Conservation (phyloP, 257 asterid genomes). For the Solanum corneliomulleri region DNA sequence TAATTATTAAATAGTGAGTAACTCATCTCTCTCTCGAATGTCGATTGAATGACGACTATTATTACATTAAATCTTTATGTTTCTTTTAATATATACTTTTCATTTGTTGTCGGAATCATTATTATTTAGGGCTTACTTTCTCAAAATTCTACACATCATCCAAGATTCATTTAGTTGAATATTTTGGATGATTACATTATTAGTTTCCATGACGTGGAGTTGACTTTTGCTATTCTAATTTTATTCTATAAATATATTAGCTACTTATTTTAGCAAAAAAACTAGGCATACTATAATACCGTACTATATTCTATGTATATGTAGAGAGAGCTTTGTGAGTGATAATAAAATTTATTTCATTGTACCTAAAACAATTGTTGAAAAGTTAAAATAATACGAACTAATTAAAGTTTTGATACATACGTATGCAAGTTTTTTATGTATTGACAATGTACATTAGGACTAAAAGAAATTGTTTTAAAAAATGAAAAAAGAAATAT, state of each 20-base stretch:
- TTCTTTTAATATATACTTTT: not conserved
- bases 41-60: not conserved
- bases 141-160: not conserved
- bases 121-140: not conserved
- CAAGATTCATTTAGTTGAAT: not conserved
- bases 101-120: not conserved
- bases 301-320: not conserved
- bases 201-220: not conserved
- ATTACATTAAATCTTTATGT: not conserved
- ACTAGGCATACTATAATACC: not conserved
- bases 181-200: not conserved
- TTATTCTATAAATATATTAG: not conserved
- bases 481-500: not conserved
- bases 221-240: not conserved
- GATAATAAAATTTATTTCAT: not conserved
- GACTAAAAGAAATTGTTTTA: not conserved
- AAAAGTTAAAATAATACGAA: not conserved
- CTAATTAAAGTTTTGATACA: not conserved
- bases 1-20: no score
- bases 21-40: not conserved
- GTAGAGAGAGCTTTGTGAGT: not conserved
- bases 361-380: not conserved
- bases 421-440: not conserved
- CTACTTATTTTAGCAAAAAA: not conserved
- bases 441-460: not conserved